Percentiles rank a stretch among this genome's conserved stretches.
phyloP scores from a whole-genome alignment of 768 basidiomycete genomes.

The Leccinum subgranulosum region DNA sequence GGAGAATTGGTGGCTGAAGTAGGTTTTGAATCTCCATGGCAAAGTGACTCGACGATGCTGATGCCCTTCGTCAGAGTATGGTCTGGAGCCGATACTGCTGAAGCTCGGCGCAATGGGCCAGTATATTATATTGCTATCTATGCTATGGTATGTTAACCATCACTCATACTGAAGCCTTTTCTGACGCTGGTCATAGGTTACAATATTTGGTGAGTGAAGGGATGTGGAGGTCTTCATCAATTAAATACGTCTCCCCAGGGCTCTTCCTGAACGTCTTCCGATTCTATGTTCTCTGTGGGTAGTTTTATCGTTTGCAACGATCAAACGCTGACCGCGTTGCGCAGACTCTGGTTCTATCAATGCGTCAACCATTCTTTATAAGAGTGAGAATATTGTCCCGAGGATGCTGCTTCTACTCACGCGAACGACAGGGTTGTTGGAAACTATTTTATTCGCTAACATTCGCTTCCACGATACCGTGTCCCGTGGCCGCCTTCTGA shows the following conservation, averaged over 20 bases:
- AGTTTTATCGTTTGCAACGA: neutral
- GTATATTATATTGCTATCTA: constrained; percentile 56
- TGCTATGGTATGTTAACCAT: constrained; percentile 45
- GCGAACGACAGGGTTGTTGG: constrained; percentile 48
- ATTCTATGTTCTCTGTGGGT: constrained; percentile 71
- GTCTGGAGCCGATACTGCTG: constrained; percentile 48
- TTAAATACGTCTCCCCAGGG: constrained; percentile 35
- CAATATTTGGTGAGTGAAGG: constrained; percentile 30
- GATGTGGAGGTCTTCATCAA: neutral
- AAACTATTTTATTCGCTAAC: constrained; percentile 81
- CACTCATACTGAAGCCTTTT: neutral
- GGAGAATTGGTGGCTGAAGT: constrained; percentile 73
- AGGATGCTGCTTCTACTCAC: constrained; percentile 11
- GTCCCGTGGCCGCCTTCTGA: constrained; percentile 77
- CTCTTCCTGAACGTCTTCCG: constrained; percentile 56
- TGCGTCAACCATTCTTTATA: constrained; percentile 75
- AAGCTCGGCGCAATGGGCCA: constrained; percentile 40
- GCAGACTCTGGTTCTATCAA: constrained; percentile 75
- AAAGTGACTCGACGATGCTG: constrained; percentile 14
- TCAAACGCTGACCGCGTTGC: constrained; percentile 2
- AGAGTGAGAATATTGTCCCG: constrained; percentile 39
- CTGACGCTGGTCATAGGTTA: constrained; percentile 33
- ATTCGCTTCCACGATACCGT: constrained; percentile 94
- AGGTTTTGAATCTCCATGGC: constrained; percentile 2
- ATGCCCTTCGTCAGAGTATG: constrained; percentile 42